A percentile compares a stretch with the other conserved stretches of the same genome.
Evolutionary conservation across 192 early-diverging fungal species (phyloP).

Genomic region (Diversispora epigaea): DNA sequence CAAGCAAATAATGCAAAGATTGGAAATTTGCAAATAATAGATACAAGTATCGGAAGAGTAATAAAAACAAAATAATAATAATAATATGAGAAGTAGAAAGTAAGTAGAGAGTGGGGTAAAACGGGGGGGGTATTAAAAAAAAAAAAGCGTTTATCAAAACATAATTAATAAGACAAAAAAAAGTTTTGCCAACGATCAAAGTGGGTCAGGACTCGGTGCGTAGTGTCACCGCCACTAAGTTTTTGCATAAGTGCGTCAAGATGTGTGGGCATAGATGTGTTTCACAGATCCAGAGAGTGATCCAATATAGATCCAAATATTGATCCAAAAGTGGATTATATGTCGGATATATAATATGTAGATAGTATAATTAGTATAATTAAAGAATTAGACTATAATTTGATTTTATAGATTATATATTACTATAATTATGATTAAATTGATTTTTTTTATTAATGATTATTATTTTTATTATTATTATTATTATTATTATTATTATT

Average conservation of each 20-base stretch:
- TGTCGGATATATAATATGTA: background rate
- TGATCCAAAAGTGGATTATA: background rate
- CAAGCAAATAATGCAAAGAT: background rate
- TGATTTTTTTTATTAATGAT: no score
- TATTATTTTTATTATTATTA: no score
- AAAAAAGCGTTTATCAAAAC: slow-evolving; percentile 24
- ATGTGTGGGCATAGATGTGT: slow-evolving; percentile 20
- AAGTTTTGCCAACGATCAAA: slow-evolving; percentile 8
- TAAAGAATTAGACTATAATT: no score
- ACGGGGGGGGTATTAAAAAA: background rate
- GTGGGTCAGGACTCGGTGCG: slow-evolving; percentile 22
- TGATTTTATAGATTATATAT: no score
- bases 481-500: no score
- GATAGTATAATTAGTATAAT: background rate
- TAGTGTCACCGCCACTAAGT: slow-evolving; percentile 22
- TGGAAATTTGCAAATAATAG: no score
- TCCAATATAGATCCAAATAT: slow-evolving; percentile 3
- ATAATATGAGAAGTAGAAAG: background rate
- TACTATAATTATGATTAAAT: no score
- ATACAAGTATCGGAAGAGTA: no score
- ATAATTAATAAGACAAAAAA: slow-evolving; percentile 19
- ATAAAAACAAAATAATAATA: background rate
- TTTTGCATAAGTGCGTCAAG: slow-evolving; percentile 24
- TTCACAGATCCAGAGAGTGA: slow-evolving; percentile 7
- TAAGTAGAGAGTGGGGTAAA: background rate